Base-by-base conservation (phyloP, 1,284 basidiomycete genomes). In the Amylostereum areolatum region DNA sequence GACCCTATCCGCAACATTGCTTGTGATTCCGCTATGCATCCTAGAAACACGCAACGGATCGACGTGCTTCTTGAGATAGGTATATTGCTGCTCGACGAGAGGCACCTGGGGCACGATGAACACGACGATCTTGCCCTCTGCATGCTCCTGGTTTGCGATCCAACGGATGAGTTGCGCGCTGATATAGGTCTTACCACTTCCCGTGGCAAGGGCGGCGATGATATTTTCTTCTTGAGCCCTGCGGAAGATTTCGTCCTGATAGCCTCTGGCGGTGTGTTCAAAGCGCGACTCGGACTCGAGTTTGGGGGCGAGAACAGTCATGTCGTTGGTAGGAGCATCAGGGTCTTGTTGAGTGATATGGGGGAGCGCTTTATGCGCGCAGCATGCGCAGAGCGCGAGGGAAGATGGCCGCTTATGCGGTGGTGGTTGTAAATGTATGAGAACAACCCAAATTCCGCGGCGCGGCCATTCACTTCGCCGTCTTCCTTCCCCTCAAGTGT, bases 161-260 rank as follows among this genome's bases (percentile, higher is more conserved):
- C 84, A 90, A 67, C 82, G 83, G 61, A 91, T 83, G 52, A 92
- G 75, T 27, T 90, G 71, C 36, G 85, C 77, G 55, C 84, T 83
- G 55, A 93, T 91, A 58, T 88, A 78, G 1, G 90, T 93, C 72
- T 93, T 93, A 9, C 89, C 86, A 24, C 81, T 81, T 31, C 85
- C 89, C 0, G 89, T 92, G 55, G 83, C 80, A 52, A 90, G 71
- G 6, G 84, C 86, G 35, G 87, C 85, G 55, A 91, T 88, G 54
- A 89, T 73, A 63, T 91, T 91, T 48, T 70, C 72, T 57, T 78
- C 68, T 58, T 81, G 78, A n/a, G 89, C 87, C 32, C 79, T 76
- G 32, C 69, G 62, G 58, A 91, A 85, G 47, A 92, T 83, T 62
- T 92, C 88, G 62, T 89, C 83, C 61, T 83, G 81, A 61, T 83